A percentile compares a stretch with the other conserved stretches of the same genome.
phyloP scores from a whole-genome alignment of 495 filamentous ascomycete genomes.

The Aspergillus bertholletiae region DNA sequence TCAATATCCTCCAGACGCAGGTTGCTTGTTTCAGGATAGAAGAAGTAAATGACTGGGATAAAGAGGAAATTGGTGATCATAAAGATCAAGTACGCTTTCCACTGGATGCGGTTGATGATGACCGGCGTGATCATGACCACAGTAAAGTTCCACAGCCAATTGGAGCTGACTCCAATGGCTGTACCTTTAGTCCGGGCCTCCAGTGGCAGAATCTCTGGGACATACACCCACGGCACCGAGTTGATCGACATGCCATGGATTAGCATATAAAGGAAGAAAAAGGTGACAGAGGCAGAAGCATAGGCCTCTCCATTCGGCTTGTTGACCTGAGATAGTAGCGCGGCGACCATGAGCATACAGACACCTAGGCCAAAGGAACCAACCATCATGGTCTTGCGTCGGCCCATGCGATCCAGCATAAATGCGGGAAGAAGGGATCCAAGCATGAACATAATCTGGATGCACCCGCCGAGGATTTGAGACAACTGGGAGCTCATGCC shows the following conservation, averaged over 20 bases:
- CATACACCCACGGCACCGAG: not conserved
- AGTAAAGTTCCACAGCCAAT: slow-evolving; percentile 44
- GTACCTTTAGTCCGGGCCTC: not conserved
- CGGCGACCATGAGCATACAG: no score
- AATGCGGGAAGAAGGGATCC: slow-evolving; percentile 36
- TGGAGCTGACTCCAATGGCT: not conserved
- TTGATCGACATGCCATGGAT: no score
- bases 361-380: slow-evolving; percentile 43
- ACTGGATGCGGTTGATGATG: slow-evolving; percentile 36
- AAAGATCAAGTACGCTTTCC: slow-evolving; percentile 50
- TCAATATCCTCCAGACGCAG: slow-evolving; percentile 75
- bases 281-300: not conserved
- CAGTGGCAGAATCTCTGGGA: not conserved
- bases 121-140: slow-evolving; percentile 54
- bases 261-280: no score
- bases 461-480: slow-evolving; percentile 17
- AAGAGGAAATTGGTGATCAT: slow-evolving; percentile 63
- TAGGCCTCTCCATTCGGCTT: not conserved
- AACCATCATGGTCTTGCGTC: slow-evolving; percentile 43
- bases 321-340: no score
- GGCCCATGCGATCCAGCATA: slow-evolving; percentile 47
- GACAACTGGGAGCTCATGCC: slow-evolving; percentile 7
- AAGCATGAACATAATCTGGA: slow-evolving; percentile 42
- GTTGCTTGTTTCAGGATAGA: slow-evolving; percentile 63
- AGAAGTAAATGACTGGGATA: slow-evolving; percentile 60